Conservation (phyloP, 2,329 filamentous ascomycete genomes). For the Curvularia eragrostidis region DNA sequence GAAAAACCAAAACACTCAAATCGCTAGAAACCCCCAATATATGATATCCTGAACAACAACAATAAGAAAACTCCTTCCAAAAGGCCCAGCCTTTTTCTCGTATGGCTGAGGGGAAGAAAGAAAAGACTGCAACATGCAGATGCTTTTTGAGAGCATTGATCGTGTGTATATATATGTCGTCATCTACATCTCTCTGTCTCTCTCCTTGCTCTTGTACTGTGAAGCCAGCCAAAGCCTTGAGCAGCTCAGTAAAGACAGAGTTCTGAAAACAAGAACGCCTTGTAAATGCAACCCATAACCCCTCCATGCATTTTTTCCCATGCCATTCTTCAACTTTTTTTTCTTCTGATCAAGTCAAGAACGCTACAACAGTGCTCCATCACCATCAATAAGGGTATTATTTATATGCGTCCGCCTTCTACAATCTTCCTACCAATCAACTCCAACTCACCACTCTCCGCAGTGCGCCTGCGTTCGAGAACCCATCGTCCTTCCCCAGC, state of each 20-base stretch:
- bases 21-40: no score
- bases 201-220: background rate
- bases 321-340: background rate
- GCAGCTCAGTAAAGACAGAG: no score
- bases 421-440: constrained; percentile 71
- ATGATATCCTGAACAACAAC: no score
- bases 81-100: background rate
- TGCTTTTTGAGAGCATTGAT: background rate
- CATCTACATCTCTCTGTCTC: background rate
- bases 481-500: constrained; percentile 68
- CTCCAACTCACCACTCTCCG: constrained; percentile 69
- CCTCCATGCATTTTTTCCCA: background rate
- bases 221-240: background rate
- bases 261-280: background rate
- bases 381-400: constrained; percentile 4
- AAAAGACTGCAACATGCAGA: background rate
- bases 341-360: no score
- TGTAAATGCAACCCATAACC: background rate
- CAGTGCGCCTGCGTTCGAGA: constrained; percentile 70
- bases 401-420: constrained; percentile 57
- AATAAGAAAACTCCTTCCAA: no score
- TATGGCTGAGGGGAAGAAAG: background rate
- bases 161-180: background rate
- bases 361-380: background rate
- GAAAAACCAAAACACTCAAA: background rate